phyloP scores from a whole-genome alignment of 768 basidiomycete species.

The Thelephora ganbajun region DNA sequence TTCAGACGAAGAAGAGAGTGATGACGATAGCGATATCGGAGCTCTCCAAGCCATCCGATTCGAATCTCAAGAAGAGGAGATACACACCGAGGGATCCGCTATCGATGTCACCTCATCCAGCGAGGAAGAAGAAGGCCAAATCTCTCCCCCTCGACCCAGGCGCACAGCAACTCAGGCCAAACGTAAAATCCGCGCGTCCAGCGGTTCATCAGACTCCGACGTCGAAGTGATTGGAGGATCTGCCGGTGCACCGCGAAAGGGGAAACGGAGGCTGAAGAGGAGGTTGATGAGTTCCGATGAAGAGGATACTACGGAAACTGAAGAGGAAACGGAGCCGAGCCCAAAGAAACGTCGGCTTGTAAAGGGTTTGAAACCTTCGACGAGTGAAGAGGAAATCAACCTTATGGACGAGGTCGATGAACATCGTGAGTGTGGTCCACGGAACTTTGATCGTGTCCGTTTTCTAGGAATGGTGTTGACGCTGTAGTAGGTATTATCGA shows the following conservation, averaged over 20 bases:
- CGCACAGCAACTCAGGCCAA: too few species aligned
- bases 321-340: slow-evolving; percentile 19
- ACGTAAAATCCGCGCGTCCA: too few species aligned
- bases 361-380: slow-evolving; percentile 28
- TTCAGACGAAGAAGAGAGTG: too few species aligned
- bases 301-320: slow-evolving; percentile 15
- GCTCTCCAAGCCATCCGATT: too few species aligned
- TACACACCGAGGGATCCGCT: too few species aligned
- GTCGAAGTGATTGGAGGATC: too few species aligned
- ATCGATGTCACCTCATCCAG: too few species aligned
- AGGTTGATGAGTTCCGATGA: slow-evolving; percentile 9
- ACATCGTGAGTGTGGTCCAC: slow-evolving; percentile 29
- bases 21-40: too few species aligned
- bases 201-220: too few species aligned
- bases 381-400: slow-evolving; percentile 30
- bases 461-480: neutral
- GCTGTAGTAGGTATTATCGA: slow-evolving; percentile 41
- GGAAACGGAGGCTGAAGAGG: slow-evolving; percentile 5
- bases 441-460: neutral
- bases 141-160: too few species aligned
- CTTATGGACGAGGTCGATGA: slow-evolving; percentile 36
- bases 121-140: too few species aligned
- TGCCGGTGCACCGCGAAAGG: slow-evolving; percentile 6
- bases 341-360: slow-evolving; percentile 26
- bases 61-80: too few species aligned